Percentiles rank a stretch among this genome's conserved stretches.
Evolutionary conservation across 139 green algal genomes (phyloP).

Genomic region (Chlorella sorokiniana): DNA sequence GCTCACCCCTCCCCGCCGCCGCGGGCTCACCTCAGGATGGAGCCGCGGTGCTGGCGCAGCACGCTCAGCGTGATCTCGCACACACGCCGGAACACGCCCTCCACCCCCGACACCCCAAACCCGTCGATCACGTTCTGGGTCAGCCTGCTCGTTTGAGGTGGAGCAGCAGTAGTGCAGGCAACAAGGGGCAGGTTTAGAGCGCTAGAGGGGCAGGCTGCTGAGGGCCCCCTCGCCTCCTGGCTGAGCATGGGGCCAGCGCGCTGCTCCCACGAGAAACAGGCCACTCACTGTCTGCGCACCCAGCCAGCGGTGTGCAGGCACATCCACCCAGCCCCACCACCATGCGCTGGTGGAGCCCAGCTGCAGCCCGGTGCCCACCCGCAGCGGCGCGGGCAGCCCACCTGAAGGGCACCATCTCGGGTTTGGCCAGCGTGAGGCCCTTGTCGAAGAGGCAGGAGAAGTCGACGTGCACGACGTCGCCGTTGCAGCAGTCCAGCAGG

Average conservation of each 20-base stretch:
- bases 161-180: background rate
- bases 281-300: too few species aligned
- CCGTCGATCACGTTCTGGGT: conserved; percentile 98
- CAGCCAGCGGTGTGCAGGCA: too few species aligned
- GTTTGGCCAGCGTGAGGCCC: conserved; percentile 76
- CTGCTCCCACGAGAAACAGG: too few species aligned
- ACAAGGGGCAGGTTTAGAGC: background rate
- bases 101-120: conserved; percentile 87
- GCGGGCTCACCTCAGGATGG: conserved; percentile 1
- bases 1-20: background rate
- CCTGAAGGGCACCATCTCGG: conserved; percentile 95
- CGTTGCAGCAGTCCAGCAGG: conserved; percentile 66
- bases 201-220: background rate
- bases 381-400: too few species aligned
- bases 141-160: conserved; percentile 54
- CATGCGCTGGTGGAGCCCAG: too few species aligned
- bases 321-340: too few species aligned
- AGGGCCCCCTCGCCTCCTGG: too few species aligned
- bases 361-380: too few species aligned
- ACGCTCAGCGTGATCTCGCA: conserved; percentile 89
- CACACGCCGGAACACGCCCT: conserved; percentile 86
- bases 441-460: conserved; percentile 97
- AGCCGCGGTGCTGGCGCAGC: conserved; percentile 23
- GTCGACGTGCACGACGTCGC: conserved; percentile 88
- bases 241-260: too few species aligned